Evolutionary conservation across 1,284 basidiomycete species (phyloP), one percentile per base, ranked within the genome.

Genomic region (Rhodotorula sp.): DNA sequence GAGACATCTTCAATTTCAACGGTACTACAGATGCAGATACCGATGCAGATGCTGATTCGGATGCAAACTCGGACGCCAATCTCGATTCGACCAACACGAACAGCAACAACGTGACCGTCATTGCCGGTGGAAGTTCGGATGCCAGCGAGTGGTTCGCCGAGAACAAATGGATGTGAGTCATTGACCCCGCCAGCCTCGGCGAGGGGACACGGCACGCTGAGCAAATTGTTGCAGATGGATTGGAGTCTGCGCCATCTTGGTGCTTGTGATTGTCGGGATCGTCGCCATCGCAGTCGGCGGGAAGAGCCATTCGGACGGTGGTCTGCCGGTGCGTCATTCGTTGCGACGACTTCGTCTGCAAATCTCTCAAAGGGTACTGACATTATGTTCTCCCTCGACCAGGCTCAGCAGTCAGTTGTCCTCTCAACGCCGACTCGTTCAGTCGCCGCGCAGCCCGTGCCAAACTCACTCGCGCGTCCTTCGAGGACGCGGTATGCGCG

Each of bases 91-190:
- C 38, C 31, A 64, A 64, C 55, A 47, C 57, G 0, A 71, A 71
- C 56, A 58, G 43, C 14, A 71, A 71, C 31, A 55, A 38, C n/a
- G 63, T 67, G 8, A 58, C 63, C 5, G 63, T 68, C 23, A 57
- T 55, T 4, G 2, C 54, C 26, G 54, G 26, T 15, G 54, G 26
- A 16, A 8, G 65, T 23, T n/a, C 43, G 14, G 34, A 59, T 6
- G 4, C 65, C 18, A 45, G 50, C 34, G 43, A 15, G 49, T 71
- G 70, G 70, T 14, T 63, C 3, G 38, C 59, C 1, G 60, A 71
- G 18, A 68, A 71, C 70, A 67, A 64, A 26, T 67, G 62, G 62
- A 64, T 64, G 69, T 67, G 38, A 55, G 69, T 31, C 16, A 10
- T 28, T 8, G 10, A 12, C 1, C 34, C 23, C 15, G 2, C 4